Percentiles rank a stretch among this genome's conserved stretches.
Conservation (phyloP, 140 eudicot genomes). For the Ambrosia hybrid region DNA sequence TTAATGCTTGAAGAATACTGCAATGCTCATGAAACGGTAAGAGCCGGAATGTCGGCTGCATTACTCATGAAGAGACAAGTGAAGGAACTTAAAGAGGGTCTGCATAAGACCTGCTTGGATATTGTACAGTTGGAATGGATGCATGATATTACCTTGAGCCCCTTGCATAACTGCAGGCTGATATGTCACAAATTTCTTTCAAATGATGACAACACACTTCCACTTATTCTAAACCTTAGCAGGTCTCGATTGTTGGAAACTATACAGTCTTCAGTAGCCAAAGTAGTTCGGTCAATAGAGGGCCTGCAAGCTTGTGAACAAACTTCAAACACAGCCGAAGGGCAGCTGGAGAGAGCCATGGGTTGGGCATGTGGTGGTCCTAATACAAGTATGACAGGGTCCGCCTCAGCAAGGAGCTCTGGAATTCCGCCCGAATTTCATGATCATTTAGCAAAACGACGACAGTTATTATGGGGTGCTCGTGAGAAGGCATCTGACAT, state of each 20-base stretch:
- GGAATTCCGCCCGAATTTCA: conserved; percentile 94
- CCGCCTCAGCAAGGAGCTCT: conserved; percentile 50
- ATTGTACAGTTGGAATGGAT: conserved; percentile 93
- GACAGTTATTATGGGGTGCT: conserved; percentile 62
- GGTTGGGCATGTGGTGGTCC: conserved; percentile 99
- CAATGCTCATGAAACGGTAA: conserved; percentile 92
- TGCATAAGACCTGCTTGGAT: conserved; percentile 66
- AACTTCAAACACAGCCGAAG: conserved; percentile 84
- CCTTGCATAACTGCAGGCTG: conserved; percentile 65
- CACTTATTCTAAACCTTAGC: conserved; percentile 61
- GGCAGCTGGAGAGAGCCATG: conserved; percentile 99
- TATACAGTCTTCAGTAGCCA: conserved; percentile 65
- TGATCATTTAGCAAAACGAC: conserved; percentile 74
- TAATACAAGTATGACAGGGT: conserved; percentile 54
- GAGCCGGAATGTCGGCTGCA: conserved; percentile 92
- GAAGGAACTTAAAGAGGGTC: conserved; percentile 74
- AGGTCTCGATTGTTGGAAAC: conserved; percentile 81
- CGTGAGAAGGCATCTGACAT: conserved; percentile 78
- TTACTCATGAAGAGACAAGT: conserved; percentile 70
- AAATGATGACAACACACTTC: conserved; percentile 54
- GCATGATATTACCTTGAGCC: conserved; percentile 58
- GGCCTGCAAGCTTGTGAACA: conserved; percentile 81
- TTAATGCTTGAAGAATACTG: conserved; percentile 89
- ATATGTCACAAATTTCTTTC: conserved; percentile 70
- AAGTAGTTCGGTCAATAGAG: conserved; percentile 69